Conservation (phyloP, 345 rosid genomes). For the Cochlearia excelsa region DNA sequence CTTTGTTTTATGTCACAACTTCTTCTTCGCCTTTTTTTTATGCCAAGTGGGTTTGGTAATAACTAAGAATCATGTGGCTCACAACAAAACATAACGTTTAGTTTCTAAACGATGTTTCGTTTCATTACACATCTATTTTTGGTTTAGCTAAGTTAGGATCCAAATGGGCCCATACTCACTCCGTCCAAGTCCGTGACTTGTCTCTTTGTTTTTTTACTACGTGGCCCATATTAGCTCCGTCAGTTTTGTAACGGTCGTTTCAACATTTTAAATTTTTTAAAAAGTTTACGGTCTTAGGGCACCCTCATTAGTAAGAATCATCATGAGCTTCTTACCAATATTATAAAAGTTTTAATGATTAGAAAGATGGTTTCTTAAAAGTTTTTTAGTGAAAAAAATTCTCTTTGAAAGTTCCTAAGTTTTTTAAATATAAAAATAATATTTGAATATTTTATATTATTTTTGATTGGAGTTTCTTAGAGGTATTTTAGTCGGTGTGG, state of each 20-base stretch:
- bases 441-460: no score
- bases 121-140: conserved; percentile 16
- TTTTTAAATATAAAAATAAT: no score
- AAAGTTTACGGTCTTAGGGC: no score
- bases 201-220: conserved; percentile 11
- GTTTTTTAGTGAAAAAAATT: no score
- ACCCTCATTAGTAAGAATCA: no score
- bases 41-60: conserved; percentile 27
- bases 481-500: no score
- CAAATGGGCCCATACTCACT: neutral
- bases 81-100: conserved; percentile 7
- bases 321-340: no score
- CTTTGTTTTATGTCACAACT: conserved; percentile 17
- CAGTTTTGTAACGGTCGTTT: conserved; percentile 1
- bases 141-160: conserved; percentile 23
- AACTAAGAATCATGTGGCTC: conserved; percentile 25
- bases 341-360: no score
- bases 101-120: neutral
- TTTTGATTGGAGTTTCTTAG: no score
- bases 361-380: no score
- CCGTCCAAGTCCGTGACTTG: conserved; percentile 23
- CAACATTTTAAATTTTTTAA: no score
- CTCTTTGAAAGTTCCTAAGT: no score
- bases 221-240: conserved; percentile 26
- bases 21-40: conserved; percentile 19